Conservation (phyloP, 1,139 yeast species). For the Hemisphaericaspora xylanilytica region DNA sequence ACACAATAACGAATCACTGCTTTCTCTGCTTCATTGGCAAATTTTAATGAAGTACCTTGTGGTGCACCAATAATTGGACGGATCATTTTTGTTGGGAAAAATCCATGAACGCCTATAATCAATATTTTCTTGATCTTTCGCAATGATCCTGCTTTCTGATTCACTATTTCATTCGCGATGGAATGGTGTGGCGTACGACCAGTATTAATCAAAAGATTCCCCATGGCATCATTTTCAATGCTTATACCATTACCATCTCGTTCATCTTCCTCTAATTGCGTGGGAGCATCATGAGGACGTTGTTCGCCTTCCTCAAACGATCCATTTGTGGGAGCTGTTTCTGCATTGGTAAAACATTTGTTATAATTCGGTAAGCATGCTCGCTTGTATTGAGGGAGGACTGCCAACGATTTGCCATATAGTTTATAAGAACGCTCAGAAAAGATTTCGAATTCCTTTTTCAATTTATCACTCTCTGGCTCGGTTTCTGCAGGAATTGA, state of each 20-base stretch:
- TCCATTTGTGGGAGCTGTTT: not conserved
- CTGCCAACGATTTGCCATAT: constrained; percentile 40
- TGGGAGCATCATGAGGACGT: constrained; percentile 20
- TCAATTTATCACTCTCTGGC: constrained; percentile 28
- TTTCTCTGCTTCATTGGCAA: constrained; percentile 82
- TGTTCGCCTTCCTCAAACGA: constrained; percentile 12
- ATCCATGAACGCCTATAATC: constrained; percentile 93
- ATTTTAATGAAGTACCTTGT: constrained; percentile 85
- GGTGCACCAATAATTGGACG: constrained; percentile 90
- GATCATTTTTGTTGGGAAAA: constrained; percentile 83
- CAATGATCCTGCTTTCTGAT: constrained; percentile 32
- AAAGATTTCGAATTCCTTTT: constrained; percentile 35
- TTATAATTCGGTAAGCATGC: constrained; percentile 46
- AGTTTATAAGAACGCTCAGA: constrained; percentile 41
- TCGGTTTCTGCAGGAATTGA: constrained; percentile 21
- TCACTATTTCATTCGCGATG: constrained; percentile 21
- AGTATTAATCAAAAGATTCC: constrained; percentile 42
- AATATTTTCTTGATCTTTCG: constrained; percentile 52
- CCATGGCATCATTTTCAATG: constrained; percentile 45
- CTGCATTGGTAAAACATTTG: constrained; percentile 22
- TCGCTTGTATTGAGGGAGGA: constrained; percentile 37
- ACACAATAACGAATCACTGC: constrained; percentile 73
- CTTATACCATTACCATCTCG: constrained; percentile 36
- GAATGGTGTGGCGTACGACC: constrained; percentile 8
- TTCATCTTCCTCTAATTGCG: constrained; percentile 29